Percentiles rank a stretch among this genome's conserved stretches.
These are phyloP conservation scores for Grigorovia yakushimaensis DNA, from an alignment of 805 yeast genomes.

Conservation along the genomic window DNA sequence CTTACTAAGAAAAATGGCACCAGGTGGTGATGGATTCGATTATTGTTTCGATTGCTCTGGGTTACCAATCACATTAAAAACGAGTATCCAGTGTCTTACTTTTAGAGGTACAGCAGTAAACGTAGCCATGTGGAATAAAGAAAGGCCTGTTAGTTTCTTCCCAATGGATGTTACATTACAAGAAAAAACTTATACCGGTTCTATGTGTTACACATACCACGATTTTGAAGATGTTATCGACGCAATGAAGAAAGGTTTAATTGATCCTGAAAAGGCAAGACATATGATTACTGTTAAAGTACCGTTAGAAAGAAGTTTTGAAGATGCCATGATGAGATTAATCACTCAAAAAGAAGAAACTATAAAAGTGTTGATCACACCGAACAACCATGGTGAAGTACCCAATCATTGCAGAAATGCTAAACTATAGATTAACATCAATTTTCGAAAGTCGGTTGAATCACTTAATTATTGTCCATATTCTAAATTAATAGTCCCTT, in stretches of 20 bases:
- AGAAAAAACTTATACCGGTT: slow-evolving; percentile 49
- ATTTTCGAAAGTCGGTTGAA: too few relatives aligned
- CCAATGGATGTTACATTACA: slow-evolving; percentile 49
- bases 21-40: slow-evolving; percentile 40
- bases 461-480: too few relatives aligned
- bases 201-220: slow-evolving; percentile 49
- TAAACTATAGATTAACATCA: too few relatives aligned
- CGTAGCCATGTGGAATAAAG: slow-evolving; percentile 53
- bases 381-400: slow-evolving; percentile 33
- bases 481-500: not conserved
- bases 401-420: slow-evolving; percentile 5
- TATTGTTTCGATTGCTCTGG: slow-evolving; percentile 48
- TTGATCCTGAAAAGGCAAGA: slow-evolving; percentile 35
- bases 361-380: slow-evolving; percentile 45
- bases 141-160: slow-evolving; percentile 37
- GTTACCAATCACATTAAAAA: slow-evolving; percentile 38
- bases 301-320: slow-evolving; percentile 39
- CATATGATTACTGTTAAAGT: slow-evolving; percentile 48
- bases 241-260: slow-evolving; percentile 39
- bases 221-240: slow-evolving; percentile 51
- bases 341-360: slow-evolving; percentile 44
- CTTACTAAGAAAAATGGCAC: slow-evolving; percentile 32
- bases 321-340: slow-evolving; percentile 43
- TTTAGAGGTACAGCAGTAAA: slow-evolving; percentile 52
- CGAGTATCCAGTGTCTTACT: slow-evolving; percentile 41